Evolutionary conservation across 495 filamentous ascomycete species (phyloP), one percentile per base, ranked within the genome.

Genomic region (Daldinia concentrica): DNA sequence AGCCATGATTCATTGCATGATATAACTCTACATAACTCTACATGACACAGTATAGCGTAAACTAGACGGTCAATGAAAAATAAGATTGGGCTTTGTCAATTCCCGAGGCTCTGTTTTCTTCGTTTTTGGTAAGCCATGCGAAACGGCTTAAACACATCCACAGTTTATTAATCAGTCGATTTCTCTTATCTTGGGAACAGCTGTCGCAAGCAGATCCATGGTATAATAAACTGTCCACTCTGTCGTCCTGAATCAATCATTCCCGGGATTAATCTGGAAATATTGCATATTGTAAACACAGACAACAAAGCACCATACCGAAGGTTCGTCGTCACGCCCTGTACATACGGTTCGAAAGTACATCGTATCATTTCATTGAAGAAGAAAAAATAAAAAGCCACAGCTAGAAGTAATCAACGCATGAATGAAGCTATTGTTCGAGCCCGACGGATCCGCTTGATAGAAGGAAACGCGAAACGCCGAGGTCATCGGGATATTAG

Each of bases 381-480:
- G 27, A 27, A 24, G 1, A 57, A 43, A 29, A 48, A n/a, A n/a
- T n/a, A n/a, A n/a, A 69, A 67, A 64, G 55, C 48, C 48, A 72
- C 41, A 34, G 22, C 34, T 22, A 43, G 56, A 51, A 30, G 17
- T 60, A 56, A 37, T 27, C 55, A 52, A 62, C 56, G 60, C 60
- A 64, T 41, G 50, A 71, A 45, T 29, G 62, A 66, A 66, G 60
- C 30, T 58, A n/a, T 59, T 30, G 19, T 74, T 64, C 67, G 55
- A 74, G 67, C 66, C 71, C 71, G 71, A 74, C 71, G 62, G 66
- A 74, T 74, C 71, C 67, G 67, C 71, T 39, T n/a, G 19, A 30
- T 54, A 54, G 12, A 63, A 57, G 55, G 58, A 69, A 65, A 66
- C 19, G 66, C 65, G 65, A 69, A 69, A 73, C 57, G n/a, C 65